Conservation (phyloP, 306 rosid species). For the Sicyos baderoa region DNA sequence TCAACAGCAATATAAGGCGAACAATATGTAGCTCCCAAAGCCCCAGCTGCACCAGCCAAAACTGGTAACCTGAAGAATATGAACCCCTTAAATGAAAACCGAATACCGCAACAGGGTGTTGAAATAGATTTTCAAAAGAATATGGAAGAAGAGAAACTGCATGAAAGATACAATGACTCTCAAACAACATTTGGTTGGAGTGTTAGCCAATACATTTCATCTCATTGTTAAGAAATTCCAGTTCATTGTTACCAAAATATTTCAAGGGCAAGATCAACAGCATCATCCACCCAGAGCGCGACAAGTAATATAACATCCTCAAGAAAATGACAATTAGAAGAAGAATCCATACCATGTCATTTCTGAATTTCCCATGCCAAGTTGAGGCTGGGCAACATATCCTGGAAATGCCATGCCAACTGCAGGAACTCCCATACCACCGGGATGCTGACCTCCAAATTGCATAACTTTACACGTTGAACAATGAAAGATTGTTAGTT, state of each 20-base stretch:
- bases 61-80: constrained; percentile 60
- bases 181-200: background rate
- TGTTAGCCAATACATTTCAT: background rate
- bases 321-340: background rate
- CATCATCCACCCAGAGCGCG: background rate
- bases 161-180: background rate
- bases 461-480: constrained; percentile 67
- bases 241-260: constrained; percentile 5
- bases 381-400: constrained; percentile 83
- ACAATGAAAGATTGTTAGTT: constrained; percentile 18
- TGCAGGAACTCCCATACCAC: constrained; percentile 97
- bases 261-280: constrained; percentile 11
- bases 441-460: constrained; percentile 94
- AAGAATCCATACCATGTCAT: constrained; percentile 64
- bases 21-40: constrained; percentile 69
- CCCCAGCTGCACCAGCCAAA: constrained; percentile 94
- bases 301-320: constrained; percentile 7
- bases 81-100: constrained; percentile 5
- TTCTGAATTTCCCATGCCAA: constrained; percentile 83
- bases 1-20: constrained; percentile 83
- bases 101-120: background rate
- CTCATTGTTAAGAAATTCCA: background rate
- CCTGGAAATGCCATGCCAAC: constrained; percentile 99
- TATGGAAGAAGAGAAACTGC: background rate
- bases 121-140: background rate